Evolutionary conservation across 805 yeast species (phyloP), one percentile per base, ranked within the genome.

Genomic region (Zygotorulaspora florentina): DNA sequence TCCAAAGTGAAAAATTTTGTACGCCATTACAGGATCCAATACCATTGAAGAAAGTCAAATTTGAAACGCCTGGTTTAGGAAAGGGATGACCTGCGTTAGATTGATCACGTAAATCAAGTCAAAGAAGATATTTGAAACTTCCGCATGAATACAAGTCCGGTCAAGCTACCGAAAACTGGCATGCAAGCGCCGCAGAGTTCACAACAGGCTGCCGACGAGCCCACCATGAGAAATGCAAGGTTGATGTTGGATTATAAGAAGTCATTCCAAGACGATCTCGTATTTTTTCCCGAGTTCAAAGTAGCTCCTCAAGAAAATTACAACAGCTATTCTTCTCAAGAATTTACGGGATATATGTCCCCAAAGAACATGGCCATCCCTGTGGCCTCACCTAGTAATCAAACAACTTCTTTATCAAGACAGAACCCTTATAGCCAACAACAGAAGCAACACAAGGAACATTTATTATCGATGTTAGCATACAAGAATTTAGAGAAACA

Each of bases 181-280:
- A 10, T 16, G 34, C 44, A 36, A 23, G 17, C 36, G 16, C 17
- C 33, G 17, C 43, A 42, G 37, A 35, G 20, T 16, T n/a, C 20
- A 13, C 36, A 33, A 33, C 40, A 25, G 30, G 30, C 28, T 15
- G 43, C 33, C 20, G 61, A 57, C 30, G 64, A 61, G 35, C 50
- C 60, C 3, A 27, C 48, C 8, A 51, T 53, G 8, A 53, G 63
- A 47, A 55, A 56, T 40, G 63, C 60, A n/a, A 55, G 65, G 45
- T 38, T 50, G 27, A 53, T 55, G 35, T 44, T 62, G 9, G 59
- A 62, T 40, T 51, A 48, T 40, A 59, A 56, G 46, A 62, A 61
- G 39, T 54, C 63, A 3, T 62, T 62, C 28, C 46, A 50, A 31
- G 65, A 61, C 48, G 67, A 62, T 42, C 52, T 56, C 6, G 38